Evolutionary conservation across 2,329 filamentous ascomycete genomes (phyloP).

Genomic region (Tolypocladium pustulatum): DNA sequence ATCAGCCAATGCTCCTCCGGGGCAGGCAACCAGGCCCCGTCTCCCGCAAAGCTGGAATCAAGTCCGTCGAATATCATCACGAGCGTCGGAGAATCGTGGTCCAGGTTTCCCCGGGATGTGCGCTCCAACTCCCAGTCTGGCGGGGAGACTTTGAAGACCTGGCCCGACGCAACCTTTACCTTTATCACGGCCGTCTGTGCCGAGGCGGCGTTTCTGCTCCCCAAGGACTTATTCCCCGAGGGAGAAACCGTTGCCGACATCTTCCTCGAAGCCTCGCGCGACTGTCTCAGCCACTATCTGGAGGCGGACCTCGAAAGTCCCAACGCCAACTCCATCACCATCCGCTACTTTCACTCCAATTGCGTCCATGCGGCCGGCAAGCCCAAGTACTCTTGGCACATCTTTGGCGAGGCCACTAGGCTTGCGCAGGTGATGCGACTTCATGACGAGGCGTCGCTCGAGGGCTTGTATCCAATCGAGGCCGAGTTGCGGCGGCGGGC

Average conservation of each 20-base stretch:
- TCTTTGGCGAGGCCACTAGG: constrained; percentile 31
- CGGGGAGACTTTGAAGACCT: constrained; percentile 7
- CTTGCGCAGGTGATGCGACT: constrained; percentile 31
- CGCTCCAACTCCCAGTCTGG: not conserved
- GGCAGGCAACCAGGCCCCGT: not conserved
- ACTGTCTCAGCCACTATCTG: constrained; percentile 25
- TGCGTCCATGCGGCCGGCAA: constrained; percentile 31
- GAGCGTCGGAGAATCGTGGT: constrained; percentile 2
- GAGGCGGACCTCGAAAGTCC: constrained; percentile 31
- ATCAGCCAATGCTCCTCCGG: constrained; percentile 4
- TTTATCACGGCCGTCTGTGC: constrained; percentile 33
- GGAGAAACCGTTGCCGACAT: constrained; percentile 24
- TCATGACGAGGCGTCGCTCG: constrained; percentile 26
- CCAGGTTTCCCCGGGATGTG: not conserved
- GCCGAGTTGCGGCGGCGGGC: constrained; percentile 24
- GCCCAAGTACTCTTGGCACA: constrained; percentile 32
- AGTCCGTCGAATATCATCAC: not conserved
- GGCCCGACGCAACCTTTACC: constrained; percentile 27
- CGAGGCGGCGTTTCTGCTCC: constrained; percentile 27
- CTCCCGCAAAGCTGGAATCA: not conserved
- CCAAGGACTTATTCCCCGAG: constrained; percentile 26
- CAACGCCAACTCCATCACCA: constrained; percentile 29
- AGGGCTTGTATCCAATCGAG: constrained; percentile 24
- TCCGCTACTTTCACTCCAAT: constrained; percentile 34
- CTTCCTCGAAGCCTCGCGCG: constrained; percentile 28